Conservation (phyloP, 176 grass and related monocot genomes). For the Avena eriantha region DNA sequence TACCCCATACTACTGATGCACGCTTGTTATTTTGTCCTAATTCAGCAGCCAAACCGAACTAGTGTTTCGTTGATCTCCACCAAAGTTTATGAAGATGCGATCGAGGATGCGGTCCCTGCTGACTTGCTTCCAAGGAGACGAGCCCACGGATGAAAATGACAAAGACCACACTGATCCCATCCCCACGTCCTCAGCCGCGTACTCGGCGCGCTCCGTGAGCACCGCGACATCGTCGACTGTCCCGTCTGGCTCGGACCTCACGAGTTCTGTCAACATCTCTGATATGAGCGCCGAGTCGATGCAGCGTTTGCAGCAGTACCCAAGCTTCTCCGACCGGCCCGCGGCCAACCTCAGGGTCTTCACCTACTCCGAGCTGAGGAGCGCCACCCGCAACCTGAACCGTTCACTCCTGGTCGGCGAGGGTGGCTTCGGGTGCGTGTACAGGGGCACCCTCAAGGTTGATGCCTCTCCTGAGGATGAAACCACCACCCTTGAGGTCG, state of each 20-base stretch:
- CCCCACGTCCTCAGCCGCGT: slow-evolving; percentile 36
- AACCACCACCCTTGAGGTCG: slow-evolving; percentile 36
- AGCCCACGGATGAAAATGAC: slow-evolving; percentile 16
- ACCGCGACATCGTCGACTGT: slow-evolving; percentile 43
- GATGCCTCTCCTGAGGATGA: slow-evolving; percentile 26
- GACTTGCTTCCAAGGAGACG: slow-evolving; percentile 37
- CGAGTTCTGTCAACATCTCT: slow-evolving; percentile 44
- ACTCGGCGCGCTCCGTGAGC: slow-evolving; percentile 54
- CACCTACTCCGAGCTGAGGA: slow-evolving; percentile 56
- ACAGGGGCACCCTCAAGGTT: slow-evolving; percentile 53
- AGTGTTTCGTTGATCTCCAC: not conserved
- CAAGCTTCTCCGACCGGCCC: slow-evolving; percentile 57
- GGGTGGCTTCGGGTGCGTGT: slow-evolving; percentile 77
- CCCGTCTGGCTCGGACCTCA: slow-evolving; percentile 59
- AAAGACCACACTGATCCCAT: not conserved
- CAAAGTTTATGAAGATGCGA: not conserved
- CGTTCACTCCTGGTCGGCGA: slow-evolving; percentile 64
- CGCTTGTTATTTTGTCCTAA: not conserved
- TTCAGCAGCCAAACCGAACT: not conserved
- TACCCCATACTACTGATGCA: not conserved
- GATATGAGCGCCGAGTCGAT: slow-evolving; percentile 49
- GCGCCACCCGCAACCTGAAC: slow-evolving; percentile 66
- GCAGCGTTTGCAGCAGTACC: slow-evolving; percentile 49
- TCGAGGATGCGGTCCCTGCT: slow-evolving; percentile 51
- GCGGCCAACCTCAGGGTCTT: slow-evolving; percentile 62